Base-by-base conservation (phyloP, 768 basidiomycete species). In the Tylopilus subfusipes region DNA sequence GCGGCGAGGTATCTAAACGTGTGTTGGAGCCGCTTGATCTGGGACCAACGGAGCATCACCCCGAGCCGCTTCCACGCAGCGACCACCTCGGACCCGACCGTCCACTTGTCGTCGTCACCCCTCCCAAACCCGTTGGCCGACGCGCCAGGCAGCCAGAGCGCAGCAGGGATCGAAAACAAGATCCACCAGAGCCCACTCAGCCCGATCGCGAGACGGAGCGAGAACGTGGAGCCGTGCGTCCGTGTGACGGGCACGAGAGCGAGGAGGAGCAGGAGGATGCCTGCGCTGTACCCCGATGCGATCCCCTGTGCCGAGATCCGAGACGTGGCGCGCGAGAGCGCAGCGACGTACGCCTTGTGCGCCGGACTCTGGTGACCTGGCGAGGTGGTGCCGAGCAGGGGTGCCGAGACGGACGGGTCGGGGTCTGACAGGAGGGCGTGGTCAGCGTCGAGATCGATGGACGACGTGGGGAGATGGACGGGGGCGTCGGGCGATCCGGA, bases 1-100 rank as follows among this genome's bases (percentile, higher is more conserved):
- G 96, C 93, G 6, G 85, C 81, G 40, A 98, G 84, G 63, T 92
- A 98, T 60, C 80, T 80, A 76, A 95, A 98, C 1, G 94, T 93
- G 63, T 93, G 86, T 29, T 80, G 78, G 16, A 98, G 75, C 49
- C 80, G 80, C 67, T 80, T 80, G 38, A 95, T 83, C 65, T 96
- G 86, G 9, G 72, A 73, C 77, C 82, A 85, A 1, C 75, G 76
- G 21, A 98, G 74, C 88, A 93, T 93, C 30, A 72, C 75, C 0
- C 82, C 84, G 0, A 98, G 76, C 22, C 86, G 73, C 50, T 75
- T 78, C 95, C 95, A 98, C 0, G 91, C 89, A 5, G 73, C 75
- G 1, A 66, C 60, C 21, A 94, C 78, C 66, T 93, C 85, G 31
- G 69, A 58, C 33, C 63, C 52, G 5, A 79, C 65, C 42, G 64